Evolutionary conservation across 2,329 filamentous ascomycete genomes (phyloP).

Genomic region (Daldinia sp.): DNA sequence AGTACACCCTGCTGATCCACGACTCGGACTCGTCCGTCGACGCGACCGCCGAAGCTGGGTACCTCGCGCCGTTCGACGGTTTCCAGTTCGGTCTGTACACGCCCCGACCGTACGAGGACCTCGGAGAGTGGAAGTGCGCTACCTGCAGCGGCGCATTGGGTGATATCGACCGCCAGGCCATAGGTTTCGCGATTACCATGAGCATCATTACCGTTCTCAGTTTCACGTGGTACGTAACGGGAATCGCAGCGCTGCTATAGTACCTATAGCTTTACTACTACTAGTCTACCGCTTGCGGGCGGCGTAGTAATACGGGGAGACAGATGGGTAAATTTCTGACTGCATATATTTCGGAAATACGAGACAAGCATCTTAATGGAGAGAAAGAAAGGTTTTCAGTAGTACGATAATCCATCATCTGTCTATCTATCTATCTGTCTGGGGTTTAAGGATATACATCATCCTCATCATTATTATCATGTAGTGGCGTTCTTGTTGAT

Average conservation of each 20-base stretch:
- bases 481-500: constrained; percentile 36
- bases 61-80: constrained; percentile 61
- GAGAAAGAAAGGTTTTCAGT: constrained; percentile 13
- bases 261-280: not conserved
- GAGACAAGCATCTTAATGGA: constrained; percentile 33
- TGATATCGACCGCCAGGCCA: constrained; percentile 60
- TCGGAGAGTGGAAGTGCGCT: constrained; percentile 66
- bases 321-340: constrained; percentile 26
- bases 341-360: constrained; percentile 41
- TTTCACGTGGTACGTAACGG: constrained; percentile 74
- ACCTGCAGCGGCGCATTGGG: constrained; percentile 68
- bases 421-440: constrained; percentile 16
- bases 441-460: constrained; percentile 28
- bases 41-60: constrained; percentile 66
- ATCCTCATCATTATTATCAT: constrained; percentile 30
- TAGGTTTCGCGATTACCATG: constrained; percentile 67
- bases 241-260: constrained; percentile 57
- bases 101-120: constrained; percentile 62
- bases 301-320: constrained; percentile 10
- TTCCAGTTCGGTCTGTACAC: constrained; percentile 72
- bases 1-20: constrained; percentile 73
- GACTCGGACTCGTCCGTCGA: constrained; percentile 66
- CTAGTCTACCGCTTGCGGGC: not conserved
- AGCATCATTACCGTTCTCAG: constrained; percentile 67
- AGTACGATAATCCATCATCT: constrained; percentile 27